Conservation (phyloP, 139 green algal genomes). For the Haematococcus sp. region DNA sequence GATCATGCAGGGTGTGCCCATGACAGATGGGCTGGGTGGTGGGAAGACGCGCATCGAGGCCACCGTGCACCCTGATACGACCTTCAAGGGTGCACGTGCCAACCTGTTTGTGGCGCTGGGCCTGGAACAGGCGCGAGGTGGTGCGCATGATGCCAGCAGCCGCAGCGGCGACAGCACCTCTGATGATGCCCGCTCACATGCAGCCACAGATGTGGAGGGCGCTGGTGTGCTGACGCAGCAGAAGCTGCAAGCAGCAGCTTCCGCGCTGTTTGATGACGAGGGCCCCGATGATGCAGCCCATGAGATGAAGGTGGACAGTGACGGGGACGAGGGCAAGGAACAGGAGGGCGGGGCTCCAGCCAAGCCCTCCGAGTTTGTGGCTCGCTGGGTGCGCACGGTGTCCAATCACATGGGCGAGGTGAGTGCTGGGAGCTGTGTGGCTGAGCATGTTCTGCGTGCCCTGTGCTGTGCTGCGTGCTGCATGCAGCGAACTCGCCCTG, state of each 20-base stretch:
- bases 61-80: slow-evolving; percentile 15
- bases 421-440: too few relatives aligned
- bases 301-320: neutral
- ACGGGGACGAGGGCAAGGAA: neutral
- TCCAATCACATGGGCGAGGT: slow-evolving; percentile 9
- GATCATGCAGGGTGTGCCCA: slow-evolving; percentile 8
- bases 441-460: too few relatives aligned
- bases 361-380: slow-evolving; percentile 22
- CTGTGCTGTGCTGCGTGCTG: too few relatives aligned
- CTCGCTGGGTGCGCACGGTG: slow-evolving; percentile 18
- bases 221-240: too few relatives aligned
- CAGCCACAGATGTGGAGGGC: too few relatives aligned
- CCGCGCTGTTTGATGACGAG: too few relatives aligned
- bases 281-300: too few relatives aligned
- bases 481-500: too few relatives aligned
- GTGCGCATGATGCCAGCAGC: neutral
- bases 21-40: neutral
- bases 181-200: too few relatives aligned
- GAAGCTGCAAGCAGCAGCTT: too few relatives aligned
- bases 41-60: neutral
- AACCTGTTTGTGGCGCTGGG: slow-evolving; percentile 17
- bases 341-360: neutral
- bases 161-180: neutral
- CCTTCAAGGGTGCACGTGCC: slow-evolving; percentile 7
- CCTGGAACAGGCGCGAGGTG: neutral